These are phyloP conservation scores for Leucocoprinus birnbaumii DNA, from an alignment of 768 basidiomycete genomes.

Conservation along the genomic window DNA sequence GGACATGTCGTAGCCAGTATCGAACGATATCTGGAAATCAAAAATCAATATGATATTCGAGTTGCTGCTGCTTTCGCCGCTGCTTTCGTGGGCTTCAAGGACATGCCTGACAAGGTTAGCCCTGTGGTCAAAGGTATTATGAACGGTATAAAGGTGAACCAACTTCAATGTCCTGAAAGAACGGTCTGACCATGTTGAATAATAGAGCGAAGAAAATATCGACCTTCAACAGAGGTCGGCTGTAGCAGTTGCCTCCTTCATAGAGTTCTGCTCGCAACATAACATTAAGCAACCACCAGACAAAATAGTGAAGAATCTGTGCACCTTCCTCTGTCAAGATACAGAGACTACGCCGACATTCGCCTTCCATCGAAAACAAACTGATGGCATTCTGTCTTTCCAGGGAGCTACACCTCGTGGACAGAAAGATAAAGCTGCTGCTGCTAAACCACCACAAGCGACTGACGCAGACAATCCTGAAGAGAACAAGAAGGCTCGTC, in stretches of 20 bases:
- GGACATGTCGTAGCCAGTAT: constrained; percentile 65
- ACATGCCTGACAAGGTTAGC: constrained; percentile 90
- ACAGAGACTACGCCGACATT: constrained; percentile 88
- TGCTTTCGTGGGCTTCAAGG: constrained; percentile 83
- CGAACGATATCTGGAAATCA: constrained; percentile 77
- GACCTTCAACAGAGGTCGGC: constrained; percentile 91
- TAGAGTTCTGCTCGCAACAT: constrained; percentile 77
- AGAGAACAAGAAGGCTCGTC: constrained; percentile 58
- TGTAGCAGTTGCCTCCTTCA: constrained; percentile 79
- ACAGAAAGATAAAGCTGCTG: constrained; percentile 28
- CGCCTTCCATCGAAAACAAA: constrained; percentile 53
- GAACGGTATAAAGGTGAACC: constrained; percentile 88
- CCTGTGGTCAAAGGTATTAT: constrained; percentile 96
- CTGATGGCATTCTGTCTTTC: constrained; percentile 79
- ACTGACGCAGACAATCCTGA: constrained; percentile 40
- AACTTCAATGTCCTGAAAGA: neutral
- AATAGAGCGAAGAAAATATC: constrained; percentile 81
- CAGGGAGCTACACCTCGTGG: constrained; percentile 33
- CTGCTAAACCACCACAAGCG: constrained; percentile 28
- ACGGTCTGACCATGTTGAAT: constrained; percentile 9
- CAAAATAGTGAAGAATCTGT: constrained; percentile 96
- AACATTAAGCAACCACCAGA: constrained; percentile 82
- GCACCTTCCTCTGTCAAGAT: constrained; percentile 95
- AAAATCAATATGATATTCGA: constrained; percentile 82
- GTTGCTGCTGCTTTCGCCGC: constrained; percentile 89